Conservation (phyloP, 306 rosid genomes). For the Malus domestica region ASM211411v1 NC_041796.1:7675501-7676000, state of each 20-base stretch:
- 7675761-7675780: not conserved
- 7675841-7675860: conserved; percentile 8
- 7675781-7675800: not conserved
- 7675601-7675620: too few relatives aligned
- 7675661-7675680: too few relatives aligned
- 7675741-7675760: too few relatives aligned
- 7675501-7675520: too few relatives aligned
- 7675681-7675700: too few relatives aligned
- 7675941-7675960: conserved; percentile 27
- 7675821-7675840: conserved; percentile 18
- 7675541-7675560: too few relatives aligned
- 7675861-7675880: conserved; percentile 13
- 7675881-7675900: conserved; percentile 14
- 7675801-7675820: not conserved
- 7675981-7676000: conserved; percentile 41
- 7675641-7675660: too few relatives aligned
- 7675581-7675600: too few relatives aligned
- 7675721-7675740: not conserved
- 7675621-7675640: too few relatives aligned
- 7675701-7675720: not conserved
- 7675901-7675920: conserved; percentile 29
- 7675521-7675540: too few relatives aligned
- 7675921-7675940: conserved; percentile 23
- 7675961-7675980: conserved; percentile 43
- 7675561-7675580: too few relatives aligned